These are phyloP conservation scores for Leucocoprinus leucothites DNA, from an alignment of 768 basidiomycete genomes.

Conservation along the genomic window DNA sequence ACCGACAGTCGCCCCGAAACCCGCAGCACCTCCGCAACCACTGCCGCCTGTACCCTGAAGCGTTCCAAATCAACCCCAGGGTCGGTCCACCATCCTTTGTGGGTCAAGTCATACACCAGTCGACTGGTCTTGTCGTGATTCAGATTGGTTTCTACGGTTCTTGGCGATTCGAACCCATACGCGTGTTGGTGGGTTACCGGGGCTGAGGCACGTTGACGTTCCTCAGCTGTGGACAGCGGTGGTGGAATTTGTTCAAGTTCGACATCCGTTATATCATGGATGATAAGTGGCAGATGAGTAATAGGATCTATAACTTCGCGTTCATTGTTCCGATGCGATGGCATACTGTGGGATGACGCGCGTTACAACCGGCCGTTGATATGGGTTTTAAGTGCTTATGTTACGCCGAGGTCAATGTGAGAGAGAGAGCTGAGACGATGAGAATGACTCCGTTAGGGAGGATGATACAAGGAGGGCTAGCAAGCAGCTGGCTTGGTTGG, in stretches of 20 bases:
- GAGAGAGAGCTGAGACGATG: no score
- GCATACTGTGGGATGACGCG: no score
- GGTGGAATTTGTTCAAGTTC: constrained; percentile 35
- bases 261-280: constrained; percentile 31
- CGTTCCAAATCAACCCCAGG: constrained; percentile 27
- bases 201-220: constrained; percentile 2
- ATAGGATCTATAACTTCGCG: constrained; percentile 37
- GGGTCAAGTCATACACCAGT: constrained; percentile 25
- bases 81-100: constrained; percentile 32
- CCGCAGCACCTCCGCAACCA: constrained; percentile 27
- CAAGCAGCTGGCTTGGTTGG: no score
- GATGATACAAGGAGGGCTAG: no score
- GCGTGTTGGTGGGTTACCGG: neutral
- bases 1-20: constrained; percentile 21
- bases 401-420: no score
- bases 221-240: constrained; percentile 18
- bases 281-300: constrained; percentile 32
- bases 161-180: constrained; percentile 5
- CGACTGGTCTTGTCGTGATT: constrained; percentile 26
- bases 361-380: no score
- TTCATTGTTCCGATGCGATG: constrained; percentile 17
- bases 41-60: constrained; percentile 26
- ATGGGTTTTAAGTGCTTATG: no score
- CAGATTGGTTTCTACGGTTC: constrained; percentile 10
- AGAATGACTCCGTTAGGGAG: no score